Conservation (phyloP, 2,329 filamentous ascomycete species). For the Curvularia verruculosa region DNA sequence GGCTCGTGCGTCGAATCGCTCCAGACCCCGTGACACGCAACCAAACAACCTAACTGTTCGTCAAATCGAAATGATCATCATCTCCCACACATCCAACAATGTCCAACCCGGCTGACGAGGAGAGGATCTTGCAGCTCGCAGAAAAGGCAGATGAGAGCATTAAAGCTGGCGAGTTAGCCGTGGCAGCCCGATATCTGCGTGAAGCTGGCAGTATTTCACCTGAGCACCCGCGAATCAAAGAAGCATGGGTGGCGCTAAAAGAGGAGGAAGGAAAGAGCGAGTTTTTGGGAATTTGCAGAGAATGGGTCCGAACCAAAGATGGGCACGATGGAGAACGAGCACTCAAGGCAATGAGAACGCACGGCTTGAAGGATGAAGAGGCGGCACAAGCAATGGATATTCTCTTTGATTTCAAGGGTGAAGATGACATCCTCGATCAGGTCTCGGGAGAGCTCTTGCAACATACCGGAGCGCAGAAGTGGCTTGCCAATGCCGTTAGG, state of each 20-base stretch:
- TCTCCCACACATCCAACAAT: constrained; percentile 26
- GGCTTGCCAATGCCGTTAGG: constrained; percentile 48
- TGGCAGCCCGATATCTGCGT: constrained; percentile 51
- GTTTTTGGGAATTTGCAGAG: constrained; percentile 42
- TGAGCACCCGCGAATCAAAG: constrained; percentile 49
- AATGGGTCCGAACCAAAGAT: constrained; percentile 44
- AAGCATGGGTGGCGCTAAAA: constrained; percentile 50
- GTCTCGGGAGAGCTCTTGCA: constrained; percentile 49
- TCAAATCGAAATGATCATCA: constrained; percentile 24
- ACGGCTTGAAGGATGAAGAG: constrained; percentile 46
- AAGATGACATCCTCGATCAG: constrained; percentile 51
- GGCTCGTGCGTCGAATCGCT: constrained; percentile 28
- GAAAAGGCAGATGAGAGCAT: constrained; percentile 36
- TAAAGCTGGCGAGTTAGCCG: constrained; percentile 43
- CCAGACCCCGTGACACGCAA: constrained; percentile 26
- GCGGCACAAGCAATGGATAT: constrained; percentile 50
- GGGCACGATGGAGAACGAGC: constrained; percentile 52
- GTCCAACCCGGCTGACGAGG: constrained; percentile 37
- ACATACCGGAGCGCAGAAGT: constrained; percentile 47
- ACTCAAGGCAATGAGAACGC: constrained; percentile 34
- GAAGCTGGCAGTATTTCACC: constrained; percentile 54
- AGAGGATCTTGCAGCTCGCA: constrained; percentile 40
- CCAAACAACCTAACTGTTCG: constrained; percentile 21
- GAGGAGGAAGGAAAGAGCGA: constrained; percentile 47
- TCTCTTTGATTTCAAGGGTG: constrained; percentile 50